Conservation (phyloP, 75 land plant genomes). For the Picea glauca region DNA sequence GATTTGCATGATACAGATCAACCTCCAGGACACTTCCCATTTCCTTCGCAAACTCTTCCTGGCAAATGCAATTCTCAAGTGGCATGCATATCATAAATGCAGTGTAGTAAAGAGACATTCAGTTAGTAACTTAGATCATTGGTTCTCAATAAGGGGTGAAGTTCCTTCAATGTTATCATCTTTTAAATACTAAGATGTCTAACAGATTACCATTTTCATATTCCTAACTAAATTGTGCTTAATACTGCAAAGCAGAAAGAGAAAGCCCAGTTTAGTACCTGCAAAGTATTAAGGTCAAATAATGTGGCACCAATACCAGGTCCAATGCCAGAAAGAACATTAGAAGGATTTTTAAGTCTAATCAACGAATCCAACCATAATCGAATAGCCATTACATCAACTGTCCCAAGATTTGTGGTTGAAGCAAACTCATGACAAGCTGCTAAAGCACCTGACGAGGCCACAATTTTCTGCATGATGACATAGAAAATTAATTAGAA, state of each 20-base stretch:
- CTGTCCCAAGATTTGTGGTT: conserved; percentile 28
- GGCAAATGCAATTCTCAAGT: conserved; percentile 5
- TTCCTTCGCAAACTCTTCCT: conserved; percentile 31
- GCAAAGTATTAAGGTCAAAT: conserved; percentile 34
- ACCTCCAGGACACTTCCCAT: conserved; percentile 36
- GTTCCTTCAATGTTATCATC: not conserved
- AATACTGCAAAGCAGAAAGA: not conserved
- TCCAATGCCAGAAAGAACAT: conserved; percentile 45
- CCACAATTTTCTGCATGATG: conserved; percentile 34
- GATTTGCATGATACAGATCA: conserved; percentile 42
- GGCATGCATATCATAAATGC: conserved; percentile 5
- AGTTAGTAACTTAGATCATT: not conserved
- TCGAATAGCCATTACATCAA: conserved; percentile 38
- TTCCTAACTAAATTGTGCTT: not conserved
- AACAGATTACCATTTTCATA: conserved; percentile 1
- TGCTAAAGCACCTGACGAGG: conserved; percentile 25
- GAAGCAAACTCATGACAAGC: conserved; percentile 23
- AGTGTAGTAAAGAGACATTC: not conserved
- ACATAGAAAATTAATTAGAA: not conserved
- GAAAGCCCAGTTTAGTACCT: conserved; percentile 14
- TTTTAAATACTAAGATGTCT: not conserved
- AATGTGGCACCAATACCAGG: conserved; percentile 34
- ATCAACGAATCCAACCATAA: conserved; percentile 28
- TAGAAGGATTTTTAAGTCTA: conserved; percentile 26
- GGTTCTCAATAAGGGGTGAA: no score